Evolutionary conservation across 2,329 filamentous ascomycete species (phyloP), one percentile per base, ranked within the genome.

Genomic region (Dothiorella sarmentorum): DNA sequence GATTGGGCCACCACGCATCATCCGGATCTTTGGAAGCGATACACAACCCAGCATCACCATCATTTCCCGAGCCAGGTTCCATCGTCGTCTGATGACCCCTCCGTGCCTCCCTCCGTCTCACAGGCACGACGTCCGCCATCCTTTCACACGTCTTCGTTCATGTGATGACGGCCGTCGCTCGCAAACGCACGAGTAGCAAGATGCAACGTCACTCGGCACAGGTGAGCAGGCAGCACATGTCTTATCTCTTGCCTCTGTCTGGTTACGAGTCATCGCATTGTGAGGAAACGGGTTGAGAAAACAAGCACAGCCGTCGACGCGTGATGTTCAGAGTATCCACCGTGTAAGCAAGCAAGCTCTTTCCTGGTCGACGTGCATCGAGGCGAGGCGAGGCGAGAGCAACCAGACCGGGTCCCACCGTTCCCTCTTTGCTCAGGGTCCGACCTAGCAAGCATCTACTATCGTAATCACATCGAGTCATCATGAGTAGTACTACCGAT

Each of bases 401-500:
- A 53, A 18, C 22, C 35, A 40, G 24, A 7, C 4, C 47, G 22
- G n/a, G n/a, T n/a, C n/a, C n/a, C n/a, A n/a, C n/a, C n/a, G n/a
- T n/a, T n/a, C n/a, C n/a, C n/a, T n/a, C n/a, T n/a, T 29, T 18
- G n/a, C 35, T 45, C 49, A 53, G 49, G 49, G 49, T 53, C 49
- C 49, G 37, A 31, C 20, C 49, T 29, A 53, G 49, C 49, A 2
- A 2, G 20, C 42, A 27, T 29, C 13, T 29, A n/a, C n/a, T n/a
- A 45, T 53, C 49, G 49, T 53, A 53, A 53, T 53, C 49, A n/a
- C 33, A 53, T 53, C 49, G 49, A 53, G 49, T 53, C 49, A 53
- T 52, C 47, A 35, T 6, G n/a, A n/a, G n/a, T n/a, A n/a, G n/a
- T n/a, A n/a, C n/a, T n/a, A n/a, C n/a, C n/a, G n/a, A n/a, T n/a